Conservation (phyloP, 352 stramenopile genomes). For the Phytophthora macrochlamydospora region DNA sequence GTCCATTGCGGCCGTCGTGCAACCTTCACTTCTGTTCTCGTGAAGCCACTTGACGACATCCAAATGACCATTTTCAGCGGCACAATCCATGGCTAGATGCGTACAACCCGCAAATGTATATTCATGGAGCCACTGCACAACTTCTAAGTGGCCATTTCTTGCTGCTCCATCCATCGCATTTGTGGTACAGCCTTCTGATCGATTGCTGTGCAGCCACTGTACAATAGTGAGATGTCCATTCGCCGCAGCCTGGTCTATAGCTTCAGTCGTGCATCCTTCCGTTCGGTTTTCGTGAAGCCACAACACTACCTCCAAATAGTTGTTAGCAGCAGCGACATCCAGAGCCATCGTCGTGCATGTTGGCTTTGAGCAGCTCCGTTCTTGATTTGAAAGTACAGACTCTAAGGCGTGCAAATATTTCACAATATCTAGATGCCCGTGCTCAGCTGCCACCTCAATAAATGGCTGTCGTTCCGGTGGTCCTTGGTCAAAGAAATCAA, state of each 20-base stretch:
- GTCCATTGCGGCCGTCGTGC: not conserved
- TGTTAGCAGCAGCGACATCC: not conserved
- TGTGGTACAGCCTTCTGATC: not conserved
- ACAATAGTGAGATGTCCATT: not conserved
- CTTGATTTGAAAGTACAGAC: too few relatives aligned
- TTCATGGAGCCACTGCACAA: not conserved
- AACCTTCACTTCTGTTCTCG: not conserved
- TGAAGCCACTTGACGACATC: not conserved
- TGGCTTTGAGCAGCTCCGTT: not conserved
- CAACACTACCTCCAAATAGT: not conserved
- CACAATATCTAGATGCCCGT: not conserved
- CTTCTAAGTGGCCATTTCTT: not conserved
- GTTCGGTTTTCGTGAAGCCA: not conserved
- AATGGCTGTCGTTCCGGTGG: not conserved
- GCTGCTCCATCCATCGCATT: not conserved
- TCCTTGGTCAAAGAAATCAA: not conserved
- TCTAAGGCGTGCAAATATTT: not conserved
- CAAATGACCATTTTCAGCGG: not conserved
- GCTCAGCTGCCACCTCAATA: not conserved
- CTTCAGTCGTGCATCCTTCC: not conserved
- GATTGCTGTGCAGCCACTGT: not conserved
- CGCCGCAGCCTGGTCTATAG: not conserved
- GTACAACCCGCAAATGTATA: not conserved
- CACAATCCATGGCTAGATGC: not conserved
- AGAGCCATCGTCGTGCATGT: not conserved